phyloP scores from a whole-genome alignment of 2,329 filamentous ascomycete genomes.

The Xylaria sp. region DNA sequence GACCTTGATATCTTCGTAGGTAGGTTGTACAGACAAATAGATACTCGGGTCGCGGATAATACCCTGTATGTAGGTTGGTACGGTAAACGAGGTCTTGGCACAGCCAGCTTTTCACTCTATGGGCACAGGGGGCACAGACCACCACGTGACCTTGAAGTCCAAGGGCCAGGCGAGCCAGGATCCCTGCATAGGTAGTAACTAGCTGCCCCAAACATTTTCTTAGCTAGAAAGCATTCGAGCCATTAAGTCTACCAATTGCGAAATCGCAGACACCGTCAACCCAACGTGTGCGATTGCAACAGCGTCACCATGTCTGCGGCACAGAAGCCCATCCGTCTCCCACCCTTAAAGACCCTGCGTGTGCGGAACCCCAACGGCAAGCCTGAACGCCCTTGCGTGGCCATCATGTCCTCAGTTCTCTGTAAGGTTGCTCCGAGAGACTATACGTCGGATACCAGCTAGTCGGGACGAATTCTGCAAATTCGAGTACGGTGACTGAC shows the following conservation, averaged over 20 bases:
- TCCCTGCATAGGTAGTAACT: too few relatives aligned
- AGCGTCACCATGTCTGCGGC: slow-evolving; percentile 54
- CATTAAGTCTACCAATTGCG: slow-evolving; percentile 1
- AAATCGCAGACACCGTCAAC: slow-evolving; percentile 11
- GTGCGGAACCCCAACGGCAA: slow-evolving; percentile 63
- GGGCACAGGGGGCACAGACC: too few relatives aligned
- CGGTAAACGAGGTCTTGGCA: too few relatives aligned
- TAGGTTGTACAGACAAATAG: too few relatives aligned
- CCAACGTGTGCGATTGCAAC: not conserved
- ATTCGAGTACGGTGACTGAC: slow-evolving; percentile 16
- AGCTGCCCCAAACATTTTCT: slow-evolving; percentile 15
- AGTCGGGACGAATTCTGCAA: not conserved
- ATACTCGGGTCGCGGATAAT: too few relatives aligned
- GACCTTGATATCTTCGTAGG: too few relatives aligned
- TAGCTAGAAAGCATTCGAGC: not conserved
- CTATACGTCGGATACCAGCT: not conserved
- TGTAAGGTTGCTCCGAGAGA: slow-evolving; percentile 51
- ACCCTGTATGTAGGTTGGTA: too few relatives aligned
- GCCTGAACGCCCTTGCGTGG: slow-evolving; percentile 63
- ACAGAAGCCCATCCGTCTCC: slow-evolving; percentile 65
- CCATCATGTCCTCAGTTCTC: slow-evolving; percentile 67
- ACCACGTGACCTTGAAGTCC: slow-evolving; percentile 24
- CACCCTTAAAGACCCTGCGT: slow-evolving; percentile 64
- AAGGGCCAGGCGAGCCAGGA: not conserved
- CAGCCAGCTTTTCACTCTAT: too few relatives aligned